phyloP scores from a whole-genome alignment of 2,329 filamentous ascomycete genomes.

The Acrocalymma vagum region DNA sequence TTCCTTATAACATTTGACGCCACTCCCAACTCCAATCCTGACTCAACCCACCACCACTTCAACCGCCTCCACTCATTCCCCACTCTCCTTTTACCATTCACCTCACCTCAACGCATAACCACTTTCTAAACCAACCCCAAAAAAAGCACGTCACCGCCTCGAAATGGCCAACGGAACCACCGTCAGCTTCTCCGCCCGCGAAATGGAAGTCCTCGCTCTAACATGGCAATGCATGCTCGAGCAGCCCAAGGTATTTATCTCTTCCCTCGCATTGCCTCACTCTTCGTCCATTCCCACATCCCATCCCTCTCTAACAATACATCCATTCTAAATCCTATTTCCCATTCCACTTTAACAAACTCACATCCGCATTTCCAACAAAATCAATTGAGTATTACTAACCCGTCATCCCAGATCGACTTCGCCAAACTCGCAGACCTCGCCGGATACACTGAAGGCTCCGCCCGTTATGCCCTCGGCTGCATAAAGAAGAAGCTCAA shows the following conservation, averaged over 20 bases:
- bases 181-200: slow-evolving; percentile 27
- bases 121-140: slow-evolving; percentile 4
- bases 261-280: neutral
- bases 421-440: slow-evolving; percentile 21
- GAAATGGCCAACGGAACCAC: slow-evolving; percentile 19
- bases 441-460: slow-evolving; percentile 32
- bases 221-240: slow-evolving; percentile 46
- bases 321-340: too few relatives aligned
- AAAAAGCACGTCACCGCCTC: slow-evolving; percentile 3
- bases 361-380: too few relatives aligned
- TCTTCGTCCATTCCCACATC: too few relatives aligned
- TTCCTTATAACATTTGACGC: too few relatives aligned
- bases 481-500: slow-evolving; percentile 44
- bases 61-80: too few relatives aligned
- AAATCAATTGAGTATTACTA: too few relatives aligned
- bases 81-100: too few relatives aligned
- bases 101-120: too few relatives aligned
- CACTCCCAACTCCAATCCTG: too few relatives aligned
- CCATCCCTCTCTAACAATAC: slow-evolving; percentile 1
- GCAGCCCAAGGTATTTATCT: slow-evolving; percentile 39
- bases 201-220: slow-evolving; percentile 40
- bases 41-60: too few relatives aligned
- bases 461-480: slow-evolving; percentile 36
- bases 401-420: slow-evolving; percentile 16
- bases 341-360: slow-evolving; percentile 21